Conservation (phyloP, 148 eudicot genomes). For the Tetragonia tetragonoides region DNA sequence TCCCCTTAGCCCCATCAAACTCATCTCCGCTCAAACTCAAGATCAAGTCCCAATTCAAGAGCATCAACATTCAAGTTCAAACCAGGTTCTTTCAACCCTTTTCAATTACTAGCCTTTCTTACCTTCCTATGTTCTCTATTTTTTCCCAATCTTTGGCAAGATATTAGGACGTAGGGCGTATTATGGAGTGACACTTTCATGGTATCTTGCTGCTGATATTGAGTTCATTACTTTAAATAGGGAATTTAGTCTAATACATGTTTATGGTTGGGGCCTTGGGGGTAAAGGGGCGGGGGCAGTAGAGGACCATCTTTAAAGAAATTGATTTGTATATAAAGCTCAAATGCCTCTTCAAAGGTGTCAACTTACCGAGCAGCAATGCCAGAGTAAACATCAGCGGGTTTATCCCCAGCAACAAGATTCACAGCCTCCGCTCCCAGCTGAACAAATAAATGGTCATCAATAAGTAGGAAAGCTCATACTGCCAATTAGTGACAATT, state of each 20-base stretch:
- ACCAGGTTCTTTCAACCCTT: too few species aligned
- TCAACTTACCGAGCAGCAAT: constrained; percentile 78
- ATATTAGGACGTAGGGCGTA: too few species aligned
- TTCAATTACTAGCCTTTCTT: too few species aligned
- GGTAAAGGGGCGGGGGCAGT: neutral
- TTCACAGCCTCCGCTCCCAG: constrained; percentile 94
- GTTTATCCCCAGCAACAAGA: constrained; percentile 91
- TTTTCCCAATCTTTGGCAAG: neutral
- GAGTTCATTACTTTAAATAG: too few species aligned
- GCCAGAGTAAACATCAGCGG: constrained; percentile 96
- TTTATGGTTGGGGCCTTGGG: neutral
- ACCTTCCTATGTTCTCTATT: neutral
- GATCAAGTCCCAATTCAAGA: too few species aligned
- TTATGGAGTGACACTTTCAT: too few species aligned
- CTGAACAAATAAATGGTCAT: constrained; percentile 34
- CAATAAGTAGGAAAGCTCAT: neutral
- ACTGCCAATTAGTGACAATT: neutral
- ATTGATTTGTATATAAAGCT: neutral
- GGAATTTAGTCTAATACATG: too few species aligned
- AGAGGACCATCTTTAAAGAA: neutral
- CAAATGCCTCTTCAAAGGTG: neutral
- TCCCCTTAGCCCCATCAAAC: too few species aligned
- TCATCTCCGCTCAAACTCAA: too few species aligned
- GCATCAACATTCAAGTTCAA: too few species aligned
- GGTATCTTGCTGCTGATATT: too few species aligned